These are phyloP conservation scores for Mycosphaerella sp. DNA, from an alignment of 2,329 filamentous ascomycete genomes.

Conservation along the genomic window DNA sequence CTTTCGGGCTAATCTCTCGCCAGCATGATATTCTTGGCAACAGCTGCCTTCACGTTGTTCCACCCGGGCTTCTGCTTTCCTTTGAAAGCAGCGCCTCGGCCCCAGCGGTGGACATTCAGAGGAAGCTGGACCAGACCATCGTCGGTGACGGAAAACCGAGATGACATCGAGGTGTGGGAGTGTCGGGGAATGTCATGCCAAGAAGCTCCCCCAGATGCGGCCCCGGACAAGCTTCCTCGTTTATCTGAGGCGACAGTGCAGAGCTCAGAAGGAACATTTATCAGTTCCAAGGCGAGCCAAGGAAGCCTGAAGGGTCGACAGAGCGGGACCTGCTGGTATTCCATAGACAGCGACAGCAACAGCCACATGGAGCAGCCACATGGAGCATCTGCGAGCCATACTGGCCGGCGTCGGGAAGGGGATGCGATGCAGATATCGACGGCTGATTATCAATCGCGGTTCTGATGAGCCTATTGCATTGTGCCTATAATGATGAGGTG, in stretches of 20 bases:
- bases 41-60: constrained; percentile 4
- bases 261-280: not conserved
- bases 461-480: too few relatives aligned
- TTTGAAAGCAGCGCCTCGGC: not conserved
- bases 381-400: not conserved
- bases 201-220: not conserved
- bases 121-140: not conserved
- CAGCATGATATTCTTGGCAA: constrained; percentile 5
- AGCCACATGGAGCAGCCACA: not conserved
- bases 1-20: not conserved
- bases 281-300: not conserved
- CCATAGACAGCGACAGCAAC: not conserved
- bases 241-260: not conserved
- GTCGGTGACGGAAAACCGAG: not conserved
- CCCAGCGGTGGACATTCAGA: not conserved
- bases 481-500: too few relatives aligned
- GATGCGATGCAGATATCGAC: too few relatives aligned
- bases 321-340: constrained; percentile 5
- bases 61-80: constrained; percentile 9
- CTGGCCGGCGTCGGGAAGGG: too few relatives aligned
- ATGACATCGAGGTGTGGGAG: not conserved
- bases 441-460: too few relatives aligned
- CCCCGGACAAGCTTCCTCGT: not conserved
- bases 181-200: not conserved
- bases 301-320: not conserved